Percentiles rank a stretch among this genome's conserved stretches.
These are phyloP conservation scores for Carallia brachiata DNA, from an alignment of 345 rosid genomes.

Conservation along the genomic window DNA sequence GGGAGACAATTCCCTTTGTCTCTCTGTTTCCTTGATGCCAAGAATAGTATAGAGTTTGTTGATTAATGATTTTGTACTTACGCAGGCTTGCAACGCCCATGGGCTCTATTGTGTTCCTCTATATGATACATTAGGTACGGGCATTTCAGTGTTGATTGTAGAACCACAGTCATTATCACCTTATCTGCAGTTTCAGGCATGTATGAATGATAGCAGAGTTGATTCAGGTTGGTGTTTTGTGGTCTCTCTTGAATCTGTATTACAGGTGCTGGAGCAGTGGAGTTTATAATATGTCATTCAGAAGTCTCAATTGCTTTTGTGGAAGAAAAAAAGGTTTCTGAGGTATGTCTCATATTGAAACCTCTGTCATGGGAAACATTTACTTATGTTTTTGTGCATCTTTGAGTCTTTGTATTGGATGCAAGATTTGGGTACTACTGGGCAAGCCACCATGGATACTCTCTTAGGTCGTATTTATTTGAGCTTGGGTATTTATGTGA, in stretches of 20 bases:
- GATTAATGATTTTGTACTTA: slow-evolving; percentile 17
- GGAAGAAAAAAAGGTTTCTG: slow-evolving; percentile 83
- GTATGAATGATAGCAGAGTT: not conserved
- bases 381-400: not conserved
- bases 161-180: not conserved
- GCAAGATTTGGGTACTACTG: not conserved
- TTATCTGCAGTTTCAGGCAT: not conserved
- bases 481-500: not conserved
- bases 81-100: slow-evolving; percentile 99
- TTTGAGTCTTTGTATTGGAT: not conserved
- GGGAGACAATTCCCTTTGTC: not conserved
- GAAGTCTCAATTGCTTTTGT: slow-evolving; percentile 84
- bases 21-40: not conserved
- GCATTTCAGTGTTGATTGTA: not conserved
- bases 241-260: slow-evolving; percentile 13
- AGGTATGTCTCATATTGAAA: slow-evolving; percentile 44
- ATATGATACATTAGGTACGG: slow-evolving; percentile 91
- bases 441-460: not conserved
- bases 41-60: not conserved
- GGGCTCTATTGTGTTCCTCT: slow-evolving; percentile 94
- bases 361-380: not conserved
- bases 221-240: slow-evolving; percentile 1
- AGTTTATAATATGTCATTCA: slow-evolving; percentile 82
- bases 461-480: not conserved
- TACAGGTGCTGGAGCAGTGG: slow-evolving; percentile 90